Evolutionary conservation across 2,329 filamentous ascomycete genomes (phyloP), one percentile per base, ranked within the genome.

Genomic region (Fusarium sp.): DNA sequence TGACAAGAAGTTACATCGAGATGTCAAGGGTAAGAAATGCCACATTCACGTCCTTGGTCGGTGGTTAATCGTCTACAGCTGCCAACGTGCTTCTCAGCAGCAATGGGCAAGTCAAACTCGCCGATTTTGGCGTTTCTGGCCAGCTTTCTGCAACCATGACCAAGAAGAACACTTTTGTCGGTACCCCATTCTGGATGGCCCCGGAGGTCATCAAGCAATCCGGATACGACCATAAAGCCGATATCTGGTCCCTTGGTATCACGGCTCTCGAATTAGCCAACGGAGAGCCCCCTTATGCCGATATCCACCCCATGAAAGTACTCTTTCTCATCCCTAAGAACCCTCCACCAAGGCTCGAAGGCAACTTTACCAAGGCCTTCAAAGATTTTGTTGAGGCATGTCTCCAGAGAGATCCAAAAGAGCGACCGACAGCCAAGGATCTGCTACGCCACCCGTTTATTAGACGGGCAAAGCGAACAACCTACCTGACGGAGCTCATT

Each of bases 101-200:
- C 50, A 97, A 92, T 77, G 96, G 96, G 4, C 96, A 98, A 82
- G 95, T 99, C 73, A 99, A 99, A 80, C 85, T 98, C 58, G 95
- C 95, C 15, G 95, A 99, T 79, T 99, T 99, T 82, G 95, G 95
- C 61, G 96, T 99, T 8, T 98, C 95, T 2, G 95, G 95, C 28
- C 96, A 98, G 81, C 87, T 98, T 22, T 97, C 95, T 11, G 95
- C 95, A 8, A 99, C 95, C 50, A 98, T 98, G 94, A 98, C 95
- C 67, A 98, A 98, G 86, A 98, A 98, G 84, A 98, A 98, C 78
- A 98, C 95, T 0, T 99, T 98, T 79, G 95, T 99, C 33, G 96
- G 96, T 34, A 98, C 95, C 0, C 95, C 96, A 2, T 99, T 98
- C 79, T 99, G 96, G 96, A 99, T 99, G 95, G 95, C 96, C 4